A percentile compares a stretch with the other conserved stretches of the same genome.
Conservation (phyloP, 192 early-diverging fungal species). For the Chytriomyces hyalinus region DNA sequence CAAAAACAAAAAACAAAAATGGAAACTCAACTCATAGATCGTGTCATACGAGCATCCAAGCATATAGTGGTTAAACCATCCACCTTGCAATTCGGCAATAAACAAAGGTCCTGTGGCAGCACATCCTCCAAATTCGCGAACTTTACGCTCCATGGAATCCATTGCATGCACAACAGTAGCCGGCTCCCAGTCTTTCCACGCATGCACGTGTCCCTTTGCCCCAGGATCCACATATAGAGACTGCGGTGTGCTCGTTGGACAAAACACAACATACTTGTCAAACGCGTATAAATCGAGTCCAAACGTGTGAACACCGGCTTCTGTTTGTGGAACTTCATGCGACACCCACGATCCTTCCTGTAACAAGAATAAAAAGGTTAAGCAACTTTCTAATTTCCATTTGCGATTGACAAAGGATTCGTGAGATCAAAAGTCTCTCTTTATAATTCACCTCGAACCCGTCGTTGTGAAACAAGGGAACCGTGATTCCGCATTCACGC, state of each 20-base stretch:
- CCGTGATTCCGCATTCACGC: conserved; percentile 74
- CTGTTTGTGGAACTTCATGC: background rate
- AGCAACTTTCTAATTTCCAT: too few species aligned
- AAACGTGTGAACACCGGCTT: conserved; percentile 42
- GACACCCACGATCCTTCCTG: conserved; percentile 46
- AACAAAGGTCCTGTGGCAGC: conserved; percentile 71
- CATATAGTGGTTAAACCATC: conserved; percentile 79
- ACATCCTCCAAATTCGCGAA: conserved; percentile 71
- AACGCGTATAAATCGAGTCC: conserved; percentile 81
- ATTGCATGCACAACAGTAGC: conserved; percentile 53
- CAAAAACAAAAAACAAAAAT: background rate
- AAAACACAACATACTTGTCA: conserved; percentile 73
- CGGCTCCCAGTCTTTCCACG: conserved; percentile 65
- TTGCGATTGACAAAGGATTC: background rate
- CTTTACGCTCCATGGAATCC: conserved; percentile 68
- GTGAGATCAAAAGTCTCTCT: background rate
- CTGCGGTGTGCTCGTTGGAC: conserved; percentile 37
- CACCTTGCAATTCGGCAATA: conserved; percentile 79
- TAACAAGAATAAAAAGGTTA: background rate
- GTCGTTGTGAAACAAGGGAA: conserved; percentile 89
- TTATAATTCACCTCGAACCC: conserved; percentile 58
- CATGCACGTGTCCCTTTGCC: conserved; percentile 1
- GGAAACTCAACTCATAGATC: conserved; percentile 53
- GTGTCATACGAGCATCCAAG: conserved; percentile 68
- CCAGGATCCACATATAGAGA: background rate